A percentile compares a stretch with the other conserved stretches of the same genome.
Conservation (phyloP, 2,329 filamentous ascomycete species). For the Verticillium nonalfalfae region DNA sequence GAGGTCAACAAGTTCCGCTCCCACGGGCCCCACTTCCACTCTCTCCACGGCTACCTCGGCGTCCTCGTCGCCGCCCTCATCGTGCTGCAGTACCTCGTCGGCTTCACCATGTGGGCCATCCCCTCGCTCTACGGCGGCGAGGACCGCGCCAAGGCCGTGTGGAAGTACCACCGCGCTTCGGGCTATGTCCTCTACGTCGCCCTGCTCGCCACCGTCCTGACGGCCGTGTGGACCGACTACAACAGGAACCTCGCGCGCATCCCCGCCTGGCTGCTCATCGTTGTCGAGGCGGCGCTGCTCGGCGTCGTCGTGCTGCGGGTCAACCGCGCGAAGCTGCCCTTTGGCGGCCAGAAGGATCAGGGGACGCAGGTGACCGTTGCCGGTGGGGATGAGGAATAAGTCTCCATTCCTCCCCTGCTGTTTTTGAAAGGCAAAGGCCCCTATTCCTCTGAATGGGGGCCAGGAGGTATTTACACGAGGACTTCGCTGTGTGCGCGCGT, state of each 20-base stretch:
- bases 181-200: slow-evolving; percentile 71
- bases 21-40: slow-evolving; percentile 67
- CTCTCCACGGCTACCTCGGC: slow-evolving; percentile 77
- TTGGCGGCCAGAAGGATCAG: slow-evolving; percentile 6
- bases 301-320: slow-evolving; percentile 71
- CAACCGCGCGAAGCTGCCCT: slow-evolving; percentile 73
- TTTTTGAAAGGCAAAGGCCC: too few relatives aligned
- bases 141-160: slow-evolving; percentile 73
- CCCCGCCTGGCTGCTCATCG: slow-evolving; percentile 67
- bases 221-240: slow-evolving; percentile 72
- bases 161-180: slow-evolving; percentile 79
- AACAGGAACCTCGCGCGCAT: slow-evolving; percentile 63
- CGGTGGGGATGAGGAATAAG: not conserved
- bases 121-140: slow-evolving; percentile 72
- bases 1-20: slow-evolving; percentile 77
- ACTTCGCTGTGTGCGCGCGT: too few relatives aligned
- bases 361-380: not conserved
- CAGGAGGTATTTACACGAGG: too few relatives aligned
- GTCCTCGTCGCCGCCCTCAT: slow-evolving; percentile 66
- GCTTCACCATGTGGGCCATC: slow-evolving; percentile 74
- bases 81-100: slow-evolving; percentile 67
- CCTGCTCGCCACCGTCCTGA: slow-evolving; percentile 66
- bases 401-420: too few relatives aligned
- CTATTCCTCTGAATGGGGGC: too few relatives aligned
- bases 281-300: slow-evolving; percentile 61